phyloP scores from a whole-genome alignment of 2,329 filamentous ascomycete species.

The Colletotrichum scovillei region DNA sequence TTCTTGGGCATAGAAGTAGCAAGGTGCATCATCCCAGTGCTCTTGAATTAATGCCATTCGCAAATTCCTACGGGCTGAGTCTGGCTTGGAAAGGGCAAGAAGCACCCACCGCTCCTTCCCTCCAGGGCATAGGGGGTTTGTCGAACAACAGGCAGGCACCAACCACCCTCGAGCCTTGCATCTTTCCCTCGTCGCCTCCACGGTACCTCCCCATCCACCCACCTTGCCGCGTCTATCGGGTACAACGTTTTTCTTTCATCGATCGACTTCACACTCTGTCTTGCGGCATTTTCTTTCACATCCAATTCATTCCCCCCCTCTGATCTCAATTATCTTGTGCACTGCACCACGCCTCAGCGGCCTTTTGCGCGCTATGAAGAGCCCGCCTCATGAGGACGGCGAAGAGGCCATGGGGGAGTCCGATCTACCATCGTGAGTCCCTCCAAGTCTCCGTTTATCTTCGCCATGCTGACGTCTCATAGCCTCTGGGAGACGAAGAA shows the following conservation, averaged over 20 bases:
- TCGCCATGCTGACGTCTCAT: not conserved
- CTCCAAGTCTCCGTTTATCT: fast-evolving
- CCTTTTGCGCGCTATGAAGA: too few relatives aligned
- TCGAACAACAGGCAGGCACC: not conserved
- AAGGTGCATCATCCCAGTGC: not conserved
- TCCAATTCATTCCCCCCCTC: too few relatives aligned
- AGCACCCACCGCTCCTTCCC: not conserved
- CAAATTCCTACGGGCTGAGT: not conserved
- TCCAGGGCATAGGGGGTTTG: not conserved
- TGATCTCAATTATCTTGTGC: not conserved
- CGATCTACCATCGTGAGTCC: not conserved
- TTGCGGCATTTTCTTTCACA: too few relatives aligned
- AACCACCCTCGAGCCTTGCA: not conserved
- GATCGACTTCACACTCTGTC: not conserved
- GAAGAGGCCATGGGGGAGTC: not conserved
- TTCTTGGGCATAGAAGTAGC: not conserved
- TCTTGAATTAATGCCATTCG: not conserved
- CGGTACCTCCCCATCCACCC: not conserved
- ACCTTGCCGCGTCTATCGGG: not conserved
- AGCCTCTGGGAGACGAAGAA: constrained; percentile 15
- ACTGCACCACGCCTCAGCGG: not conserved
- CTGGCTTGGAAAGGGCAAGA: too few relatives aligned
- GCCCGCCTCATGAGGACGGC: too few relatives aligned
- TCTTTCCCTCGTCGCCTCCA: not conserved
- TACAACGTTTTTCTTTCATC: not conserved